phyloP scores from a whole-genome alignment of 208 protist species.

The Acanthamoeba lenticulata region DNA sequence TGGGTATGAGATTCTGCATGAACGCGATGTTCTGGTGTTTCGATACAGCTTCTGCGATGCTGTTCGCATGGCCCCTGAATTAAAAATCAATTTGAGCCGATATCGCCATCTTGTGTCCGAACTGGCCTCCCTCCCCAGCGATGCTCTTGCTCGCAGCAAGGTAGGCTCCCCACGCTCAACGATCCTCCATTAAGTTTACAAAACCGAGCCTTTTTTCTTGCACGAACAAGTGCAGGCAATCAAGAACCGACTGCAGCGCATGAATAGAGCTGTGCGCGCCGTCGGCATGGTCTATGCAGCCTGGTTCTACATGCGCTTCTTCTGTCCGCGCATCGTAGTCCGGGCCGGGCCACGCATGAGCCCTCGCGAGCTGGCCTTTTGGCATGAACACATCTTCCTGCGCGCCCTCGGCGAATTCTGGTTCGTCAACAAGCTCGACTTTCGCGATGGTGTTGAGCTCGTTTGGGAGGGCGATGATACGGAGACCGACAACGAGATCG shows the following conservation, averaged over 20 bases:
- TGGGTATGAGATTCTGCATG: neutral
- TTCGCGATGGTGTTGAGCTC: neutral
- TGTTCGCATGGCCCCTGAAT: neutral
- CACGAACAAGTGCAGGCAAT: too few species aligned
- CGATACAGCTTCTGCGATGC: neutral
- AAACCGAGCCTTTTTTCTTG: too few species aligned
- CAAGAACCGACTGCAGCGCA: neutral
- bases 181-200: too few species aligned
- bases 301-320: constrained; percentile 53
- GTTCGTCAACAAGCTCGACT: constrained; percentile 25
- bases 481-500: neutral
- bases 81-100: neutral
- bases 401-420: neutral
- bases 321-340: neutral
- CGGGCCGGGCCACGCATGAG: neutral
- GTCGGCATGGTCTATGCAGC: neutral
- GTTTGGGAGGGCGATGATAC: neutral
- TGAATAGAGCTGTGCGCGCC: neutral
- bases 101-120: neutral
- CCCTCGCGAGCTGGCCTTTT: neutral
- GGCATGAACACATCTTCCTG: constrained; percentile 2
- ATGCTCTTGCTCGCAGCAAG: neutral
- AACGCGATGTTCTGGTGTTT: neutral
- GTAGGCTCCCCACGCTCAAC: neutral
- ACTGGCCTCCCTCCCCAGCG: neutral